Conservation (phyloP, 2,329 filamentous ascomycete genomes). For the Tolypocladium cylindrosporum region DNA sequence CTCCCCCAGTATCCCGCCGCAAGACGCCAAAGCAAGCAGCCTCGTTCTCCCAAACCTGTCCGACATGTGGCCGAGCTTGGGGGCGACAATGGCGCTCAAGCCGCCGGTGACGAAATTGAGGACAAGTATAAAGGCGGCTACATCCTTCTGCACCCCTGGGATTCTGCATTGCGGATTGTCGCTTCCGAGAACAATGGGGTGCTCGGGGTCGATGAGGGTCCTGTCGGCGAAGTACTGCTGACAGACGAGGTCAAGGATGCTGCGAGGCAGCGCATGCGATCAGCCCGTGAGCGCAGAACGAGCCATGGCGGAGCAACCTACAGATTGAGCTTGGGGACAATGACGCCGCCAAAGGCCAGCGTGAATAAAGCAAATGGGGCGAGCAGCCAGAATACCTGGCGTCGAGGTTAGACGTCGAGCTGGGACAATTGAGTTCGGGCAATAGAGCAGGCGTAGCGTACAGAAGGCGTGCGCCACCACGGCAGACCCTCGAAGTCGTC, state of each 20-base stretch:
- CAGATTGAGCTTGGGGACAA: conserved; percentile 82
- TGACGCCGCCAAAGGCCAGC: conserved; percentile 73
- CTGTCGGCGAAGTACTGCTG: conserved; percentile 68
- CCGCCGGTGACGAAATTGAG: conserved; percentile 65
- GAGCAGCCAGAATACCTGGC: conserved; percentile 72
- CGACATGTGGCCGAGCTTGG: conserved; percentile 74
- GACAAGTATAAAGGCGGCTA: conserved; percentile 69
- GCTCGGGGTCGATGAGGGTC: conserved; percentile 45
- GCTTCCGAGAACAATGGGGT: conserved; percentile 51
- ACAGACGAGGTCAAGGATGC: conserved; percentile 74
- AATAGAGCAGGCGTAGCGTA: conserved; percentile 32
- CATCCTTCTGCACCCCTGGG: conserved; percentile 66
- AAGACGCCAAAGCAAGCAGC: conserved; percentile 62
- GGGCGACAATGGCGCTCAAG: conserved; percentile 70
- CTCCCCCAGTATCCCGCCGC: conserved; percentile 67
- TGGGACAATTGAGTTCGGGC: background rate
- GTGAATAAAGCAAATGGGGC: conserved; percentile 73
- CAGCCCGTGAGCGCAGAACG: background rate
- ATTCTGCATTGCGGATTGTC: conserved; percentile 74
- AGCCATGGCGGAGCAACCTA: conserved; percentile 21
- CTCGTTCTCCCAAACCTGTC: conserved; percentile 75
- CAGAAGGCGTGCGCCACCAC: conserved; percentile 54
- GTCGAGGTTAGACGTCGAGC: conserved; percentile 11
- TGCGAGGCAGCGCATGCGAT: conserved; percentile 14
- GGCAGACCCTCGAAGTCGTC: conserved; percentile 51